A percentile compares a stretch with the other conserved stretches of the same genome.
Evolutionary conservation across 2,329 filamentous ascomycete genomes (phyloP).

Genomic region (Coniochaeta sp.): DNA sequence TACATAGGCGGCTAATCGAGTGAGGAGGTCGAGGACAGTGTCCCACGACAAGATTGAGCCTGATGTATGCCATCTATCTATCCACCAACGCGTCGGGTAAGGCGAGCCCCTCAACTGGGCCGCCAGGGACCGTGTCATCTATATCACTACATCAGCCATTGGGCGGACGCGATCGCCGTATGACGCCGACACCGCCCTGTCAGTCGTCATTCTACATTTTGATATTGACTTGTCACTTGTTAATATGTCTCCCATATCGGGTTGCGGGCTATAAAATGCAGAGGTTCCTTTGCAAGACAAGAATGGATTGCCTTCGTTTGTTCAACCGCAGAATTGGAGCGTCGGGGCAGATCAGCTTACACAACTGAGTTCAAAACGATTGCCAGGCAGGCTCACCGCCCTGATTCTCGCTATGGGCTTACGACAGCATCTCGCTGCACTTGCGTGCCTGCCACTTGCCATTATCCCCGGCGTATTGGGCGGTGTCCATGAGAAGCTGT

Average conservation of each 20-base stretch:
- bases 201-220: background rate
- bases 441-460: background rate
- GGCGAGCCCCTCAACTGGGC: background rate
- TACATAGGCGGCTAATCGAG: background rate
- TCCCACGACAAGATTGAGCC: background rate
- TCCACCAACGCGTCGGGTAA: background rate
- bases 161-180: background rate
- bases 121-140: background rate
- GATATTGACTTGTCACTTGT: background rate
- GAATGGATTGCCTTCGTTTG: background rate
- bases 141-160: background rate
- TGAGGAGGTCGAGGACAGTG: background rate
- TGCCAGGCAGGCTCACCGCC: background rate
- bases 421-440: background rate
- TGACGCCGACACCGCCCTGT: background rate
- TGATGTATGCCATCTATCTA: background rate
- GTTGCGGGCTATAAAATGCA: background rate
- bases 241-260: background rate
- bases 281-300: background rate
- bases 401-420: background rate
- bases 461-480: background rate
- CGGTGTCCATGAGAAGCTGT: constrained; percentile 1
- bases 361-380: background rate
- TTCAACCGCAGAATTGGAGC: background rate
- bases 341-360: background rate